A percentile compares a stretch with the other conserved stretches of the same genome.
Conservation (phyloP, 768 basidiomycete species). For the Amanita subjunquillea region DNA sequence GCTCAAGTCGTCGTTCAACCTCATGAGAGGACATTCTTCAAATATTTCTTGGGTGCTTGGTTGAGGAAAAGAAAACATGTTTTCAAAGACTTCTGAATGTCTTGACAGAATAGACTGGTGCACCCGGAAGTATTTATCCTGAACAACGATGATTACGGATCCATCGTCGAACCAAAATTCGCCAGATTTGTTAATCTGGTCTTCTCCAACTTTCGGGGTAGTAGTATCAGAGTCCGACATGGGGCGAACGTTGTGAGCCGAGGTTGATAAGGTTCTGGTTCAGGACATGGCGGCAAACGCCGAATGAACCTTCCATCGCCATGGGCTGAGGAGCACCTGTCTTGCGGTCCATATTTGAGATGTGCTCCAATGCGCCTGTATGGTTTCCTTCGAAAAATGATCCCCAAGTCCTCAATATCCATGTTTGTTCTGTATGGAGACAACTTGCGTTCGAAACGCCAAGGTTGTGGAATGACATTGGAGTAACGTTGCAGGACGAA, state of each 20-base stretch:
- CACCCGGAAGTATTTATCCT: slow-evolving; percentile 21
- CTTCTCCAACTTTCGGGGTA: background rate
- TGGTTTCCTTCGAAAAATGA: background rate
- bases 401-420: background rate
- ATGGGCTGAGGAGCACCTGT: too few relatives aligned
- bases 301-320: too few relatives aligned
- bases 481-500: background rate
- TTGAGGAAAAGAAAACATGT: slow-evolving; percentile 28
- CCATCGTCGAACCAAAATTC: slow-evolving; percentile 31
- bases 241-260: background rate
- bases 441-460: background rate
- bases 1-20: slow-evolving; percentile 19
- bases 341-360: background rate
- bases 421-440: too few relatives aligned
- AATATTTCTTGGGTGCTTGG: slow-evolving; percentile 19
- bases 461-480: background rate
- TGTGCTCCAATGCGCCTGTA: background rate
- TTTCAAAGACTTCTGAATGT: slow-evolving; percentile 29
- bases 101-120: slow-evolving; percentile 28
- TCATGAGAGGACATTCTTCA: slow-evolving; percentile 26
- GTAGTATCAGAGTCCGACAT: background rate
- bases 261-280: too few relatives aligned
- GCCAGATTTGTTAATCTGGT: background rate
- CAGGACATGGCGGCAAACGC: too few relatives aligned
- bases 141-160: slow-evolving; percentile 26